Percentiles rank a stretch among this genome's conserved stretches.
These are phyloP conservation scores for Acanthamoeba culbertsoni DNA, from an alignment of 208 protist species.

Conservation along the genomic window DNA sequence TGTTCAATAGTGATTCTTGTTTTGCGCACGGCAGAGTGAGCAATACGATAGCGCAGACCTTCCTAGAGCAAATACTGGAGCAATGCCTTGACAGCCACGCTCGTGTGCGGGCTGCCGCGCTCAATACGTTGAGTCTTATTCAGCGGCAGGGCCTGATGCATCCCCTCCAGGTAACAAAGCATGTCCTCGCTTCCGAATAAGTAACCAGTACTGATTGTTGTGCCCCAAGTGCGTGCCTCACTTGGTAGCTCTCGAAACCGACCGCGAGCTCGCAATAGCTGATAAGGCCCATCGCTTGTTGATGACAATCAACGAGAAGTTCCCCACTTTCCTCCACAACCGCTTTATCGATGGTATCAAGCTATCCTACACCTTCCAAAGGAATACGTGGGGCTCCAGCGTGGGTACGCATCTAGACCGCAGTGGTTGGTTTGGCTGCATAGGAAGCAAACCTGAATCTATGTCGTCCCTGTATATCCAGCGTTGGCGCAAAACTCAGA, in stretches of 20 bases:
- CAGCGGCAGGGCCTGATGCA: slow-evolving; percentile 54
- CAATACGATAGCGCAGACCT: neutral
- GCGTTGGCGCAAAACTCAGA: neutral
- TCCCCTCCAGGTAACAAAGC: neutral
- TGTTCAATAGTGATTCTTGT: neutral
- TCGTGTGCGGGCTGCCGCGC: neutral
- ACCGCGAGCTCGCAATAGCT: neutral
- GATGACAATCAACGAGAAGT: slow-evolving; percentile 43
- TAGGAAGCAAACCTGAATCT: too few species aligned
- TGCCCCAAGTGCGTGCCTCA: slow-evolving; percentile 24
- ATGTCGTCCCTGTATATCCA: neutral
- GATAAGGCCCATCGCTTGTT: slow-evolving; percentile 11
- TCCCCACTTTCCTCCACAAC: slow-evolving; percentile 48
- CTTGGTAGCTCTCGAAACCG: slow-evolving; percentile 48
- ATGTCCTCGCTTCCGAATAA: neutral
- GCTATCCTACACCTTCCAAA: slow-evolving; percentile 47
- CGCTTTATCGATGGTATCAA: slow-evolving; percentile 60
- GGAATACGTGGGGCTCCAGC: neutral
- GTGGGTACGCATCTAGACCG: neutral
- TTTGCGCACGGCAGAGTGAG: slow-evolving; percentile 1
- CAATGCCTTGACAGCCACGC: neutral
- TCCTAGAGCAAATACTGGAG: neutral
- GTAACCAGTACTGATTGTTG: neutral
- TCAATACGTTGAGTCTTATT: slow-evolving; percentile 14
- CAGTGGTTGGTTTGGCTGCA: too few species aligned